phyloP scores from a whole-genome alignment of 441 rosid genomes.

The Erodium moschatum region DNA sequence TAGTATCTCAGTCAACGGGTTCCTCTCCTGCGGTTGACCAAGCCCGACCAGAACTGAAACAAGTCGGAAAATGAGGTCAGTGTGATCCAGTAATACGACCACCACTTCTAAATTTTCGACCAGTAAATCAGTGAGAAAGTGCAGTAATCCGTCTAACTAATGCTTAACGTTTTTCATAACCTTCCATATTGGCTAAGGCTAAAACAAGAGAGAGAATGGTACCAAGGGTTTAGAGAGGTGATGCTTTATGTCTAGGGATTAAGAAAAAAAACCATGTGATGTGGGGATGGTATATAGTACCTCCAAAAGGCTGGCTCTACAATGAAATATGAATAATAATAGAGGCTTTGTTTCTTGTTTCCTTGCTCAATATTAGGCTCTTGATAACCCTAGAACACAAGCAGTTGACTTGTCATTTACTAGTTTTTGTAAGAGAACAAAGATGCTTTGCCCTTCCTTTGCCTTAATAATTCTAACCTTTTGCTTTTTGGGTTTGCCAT shows the following conservation, averaged over 20 bases:
- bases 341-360: conserved; percentile 4
- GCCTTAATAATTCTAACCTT: background rate
- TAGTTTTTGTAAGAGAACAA: conserved; percentile 6
- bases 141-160: no score
- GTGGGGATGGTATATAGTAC: background rate
- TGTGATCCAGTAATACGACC: no score
- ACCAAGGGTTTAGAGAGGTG: background rate
- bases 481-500: background rate
- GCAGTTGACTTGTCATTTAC: conserved; percentile 29
- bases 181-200: no score
- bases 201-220: background rate
- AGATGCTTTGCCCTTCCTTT: conserved; percentile 12
- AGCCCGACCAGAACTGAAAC: no score
- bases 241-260: conserved; percentile 15
- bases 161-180: no score
- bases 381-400: background rate
- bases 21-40: no score
- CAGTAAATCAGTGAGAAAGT: no score
- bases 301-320: conserved; percentile 11
- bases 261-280: background rate
- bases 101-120: no score
- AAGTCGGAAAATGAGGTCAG: no score
- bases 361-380: conserved; percentile 14
- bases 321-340: background rate
- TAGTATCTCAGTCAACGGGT: no score